Percentiles rank a stretch among this genome's conserved stretches.
Evolutionary conservation across 208 protist species (phyloP).

Genomic region (Crithidia sp.): DNA sequence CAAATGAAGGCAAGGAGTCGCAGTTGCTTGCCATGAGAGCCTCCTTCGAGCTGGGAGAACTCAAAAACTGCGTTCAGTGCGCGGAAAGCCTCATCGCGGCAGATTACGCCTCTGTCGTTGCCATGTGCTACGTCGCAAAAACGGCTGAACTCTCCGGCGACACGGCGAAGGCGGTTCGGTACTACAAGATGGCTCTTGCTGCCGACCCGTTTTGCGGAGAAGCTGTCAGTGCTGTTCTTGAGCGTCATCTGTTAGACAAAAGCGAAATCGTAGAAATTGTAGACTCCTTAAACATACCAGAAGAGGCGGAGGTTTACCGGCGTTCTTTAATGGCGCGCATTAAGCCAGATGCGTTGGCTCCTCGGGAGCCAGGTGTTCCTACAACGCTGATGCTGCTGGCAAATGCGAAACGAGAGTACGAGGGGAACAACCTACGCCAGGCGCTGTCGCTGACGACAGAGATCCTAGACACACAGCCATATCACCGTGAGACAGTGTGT

Average conservation of each 20-base stretch:
- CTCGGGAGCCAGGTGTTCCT: conserved; percentile 41
- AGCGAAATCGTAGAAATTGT: conserved; percentile 50
- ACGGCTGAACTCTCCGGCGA: conserved; percentile 74
- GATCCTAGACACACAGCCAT: conserved; percentile 62
- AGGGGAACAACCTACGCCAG: conserved; percentile 74
- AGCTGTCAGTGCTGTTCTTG: conserved; percentile 69
- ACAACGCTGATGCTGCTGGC: conserved; percentile 51
- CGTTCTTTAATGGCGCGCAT: conserved; percentile 27
- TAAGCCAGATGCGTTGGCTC: conserved; percentile 25
- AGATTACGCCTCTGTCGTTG: conserved; percentile 43
- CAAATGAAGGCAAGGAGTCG: conserved; percentile 5
- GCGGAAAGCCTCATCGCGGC: conserved; percentile 35
- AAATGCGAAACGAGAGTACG: conserved; percentile 57
- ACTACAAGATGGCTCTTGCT: conserved; percentile 70
- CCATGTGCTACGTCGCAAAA: conserved; percentile 78
- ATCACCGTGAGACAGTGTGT: conserved; percentile 70
- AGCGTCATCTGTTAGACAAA: conserved; percentile 61
- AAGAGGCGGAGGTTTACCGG: conserved; percentile 45
- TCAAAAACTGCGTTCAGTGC: conserved; percentile 55
- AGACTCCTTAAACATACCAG: conserved; percentile 63
- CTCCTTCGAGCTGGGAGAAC: conserved; percentile 73
- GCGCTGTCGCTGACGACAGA: conserved; percentile 66
- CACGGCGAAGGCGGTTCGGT: conserved; percentile 51
- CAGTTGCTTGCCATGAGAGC: conserved; percentile 63
- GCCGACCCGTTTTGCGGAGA: conserved; percentile 77